Percentiles rank a stretch among this genome's conserved stretches.
Conservation (phyloP, 2,329 filamentous ascomycete genomes). For the Monosporascus sp. region DNA sequence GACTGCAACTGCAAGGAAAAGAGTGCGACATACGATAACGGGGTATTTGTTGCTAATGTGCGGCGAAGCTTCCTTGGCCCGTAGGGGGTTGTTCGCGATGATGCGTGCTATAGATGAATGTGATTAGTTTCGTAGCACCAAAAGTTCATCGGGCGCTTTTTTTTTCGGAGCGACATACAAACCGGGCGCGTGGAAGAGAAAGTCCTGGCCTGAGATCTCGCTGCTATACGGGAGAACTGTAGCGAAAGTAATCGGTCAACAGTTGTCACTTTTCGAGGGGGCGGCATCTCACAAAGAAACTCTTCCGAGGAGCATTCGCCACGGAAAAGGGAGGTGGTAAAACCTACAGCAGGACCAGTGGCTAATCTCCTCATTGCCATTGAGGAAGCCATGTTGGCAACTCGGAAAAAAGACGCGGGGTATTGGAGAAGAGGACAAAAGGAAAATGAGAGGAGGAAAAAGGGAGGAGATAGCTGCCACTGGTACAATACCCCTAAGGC, state of each 20-base stretch:
- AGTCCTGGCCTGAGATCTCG: slow-evolving; percentile 63
- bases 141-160: not conserved
- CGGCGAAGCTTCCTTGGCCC: slow-evolving; percentile 88
- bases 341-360: slow-evolving; percentile 51
- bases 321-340: not conserved
- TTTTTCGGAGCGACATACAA: slow-evolving; percentile 47
- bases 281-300: no score
- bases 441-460: slow-evolving; percentile 3
- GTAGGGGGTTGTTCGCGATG: slow-evolving; percentile 77
- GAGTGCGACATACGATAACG: slow-evolving; percentile 67
- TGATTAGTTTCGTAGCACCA: slow-evolving; percentile 9
- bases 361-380: slow-evolving; percentile 60
- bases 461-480: slow-evolving; percentile 5
- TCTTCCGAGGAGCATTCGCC: no score
- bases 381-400: slow-evolving; percentile 52
- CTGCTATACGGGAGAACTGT: slow-evolving; percentile 56
- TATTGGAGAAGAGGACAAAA: not conserved
- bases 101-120: slow-evolving; percentile 60
- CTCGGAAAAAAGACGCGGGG: not conserved
- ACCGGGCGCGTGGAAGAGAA: slow-evolving; percentile 85
- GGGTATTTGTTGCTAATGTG: slow-evolving; percentile 88
- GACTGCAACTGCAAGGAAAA: not conserved
- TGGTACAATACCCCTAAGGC: not conserved
- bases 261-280: not conserved
- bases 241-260: slow-evolving; percentile 6